Conservation (phyloP, 176 grass and related monocot species). For the Paspalum vaginatum region DNA sequence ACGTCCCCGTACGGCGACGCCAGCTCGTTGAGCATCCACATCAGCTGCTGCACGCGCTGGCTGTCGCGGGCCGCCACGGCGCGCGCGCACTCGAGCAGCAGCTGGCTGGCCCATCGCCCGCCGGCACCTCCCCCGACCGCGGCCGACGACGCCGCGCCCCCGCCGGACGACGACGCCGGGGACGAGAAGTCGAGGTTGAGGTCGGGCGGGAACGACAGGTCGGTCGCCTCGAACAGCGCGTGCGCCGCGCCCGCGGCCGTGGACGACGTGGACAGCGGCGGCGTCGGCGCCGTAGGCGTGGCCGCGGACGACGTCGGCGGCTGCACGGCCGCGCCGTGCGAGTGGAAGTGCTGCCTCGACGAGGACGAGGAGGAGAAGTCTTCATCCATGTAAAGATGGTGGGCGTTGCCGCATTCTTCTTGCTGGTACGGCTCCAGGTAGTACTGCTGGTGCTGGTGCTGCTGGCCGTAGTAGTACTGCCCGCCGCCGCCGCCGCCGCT, state of each 20-base stretch:
- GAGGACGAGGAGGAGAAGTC: slow-evolving; percentile 98
- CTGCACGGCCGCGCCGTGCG: slow-evolving; percentile 38
- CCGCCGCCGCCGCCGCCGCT: slow-evolving; percentile 34
- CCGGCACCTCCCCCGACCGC: slow-evolving; percentile 29
- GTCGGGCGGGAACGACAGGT: slow-evolving; percentile 84
- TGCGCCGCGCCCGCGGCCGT: slow-evolving; percentile 56
- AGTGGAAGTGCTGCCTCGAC: slow-evolving; percentile 83
- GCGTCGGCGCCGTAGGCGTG: slow-evolving; percentile 49
- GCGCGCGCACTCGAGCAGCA: slow-evolving; percentile 80
- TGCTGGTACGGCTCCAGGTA: slow-evolving; percentile 64
- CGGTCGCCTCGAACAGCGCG: slow-evolving; percentile 73
- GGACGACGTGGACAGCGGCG: slow-evolving; percentile 65
- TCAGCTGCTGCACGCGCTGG: slow-evolving; percentile 93
- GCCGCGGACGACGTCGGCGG: slow-evolving; percentile 56
- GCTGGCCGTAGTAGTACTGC: slow-evolving; percentile 60
- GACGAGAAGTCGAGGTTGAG: slow-evolving; percentile 97
- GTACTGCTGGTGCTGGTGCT: slow-evolving; percentile 51
- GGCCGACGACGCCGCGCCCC: slow-evolving; percentile 37
- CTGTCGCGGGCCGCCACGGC: slow-evolving; percentile 73
- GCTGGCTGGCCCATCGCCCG: slow-evolving; percentile 69
- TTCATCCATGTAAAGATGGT: slow-evolving; percentile 98
- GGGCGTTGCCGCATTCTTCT: slow-evolving; percentile 93
- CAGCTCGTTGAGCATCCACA: slow-evolving; percentile 99
- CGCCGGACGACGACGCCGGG: slow-evolving; percentile 70
- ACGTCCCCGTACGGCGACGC: slow-evolving; percentile 92